These are phyloP conservation scores for Saturnispora mendoncae DNA, from an alignment of 805 yeast genomes.

Conservation along the genomic window DNA sequence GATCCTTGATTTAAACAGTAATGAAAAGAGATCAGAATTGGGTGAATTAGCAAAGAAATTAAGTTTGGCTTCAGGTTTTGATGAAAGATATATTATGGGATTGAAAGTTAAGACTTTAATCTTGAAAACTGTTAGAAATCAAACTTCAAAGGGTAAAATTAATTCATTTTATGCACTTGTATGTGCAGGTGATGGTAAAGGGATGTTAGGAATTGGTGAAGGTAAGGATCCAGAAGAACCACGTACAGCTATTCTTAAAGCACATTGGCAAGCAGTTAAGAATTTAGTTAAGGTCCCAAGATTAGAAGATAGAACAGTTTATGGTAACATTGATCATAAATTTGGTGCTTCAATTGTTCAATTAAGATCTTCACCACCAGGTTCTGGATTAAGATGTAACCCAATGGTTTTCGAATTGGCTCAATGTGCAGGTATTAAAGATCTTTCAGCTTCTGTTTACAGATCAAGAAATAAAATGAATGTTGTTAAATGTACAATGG, in stretches of 20 bases:
- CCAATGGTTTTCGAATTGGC: constrained; percentile 86
- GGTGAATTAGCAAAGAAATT: constrained; percentile 43
- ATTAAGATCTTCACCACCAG: constrained; percentile 82
- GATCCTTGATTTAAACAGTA: constrained; percentile 17
- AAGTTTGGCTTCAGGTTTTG: constrained; percentile 57
- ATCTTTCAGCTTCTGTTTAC: constrained; percentile 83
- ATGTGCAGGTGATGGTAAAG: constrained; percentile 87
- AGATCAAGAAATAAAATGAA: constrained; percentile 93
- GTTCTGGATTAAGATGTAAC: constrained; percentile 88
- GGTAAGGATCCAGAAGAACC: constrained; percentile 80
- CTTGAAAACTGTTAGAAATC: constrained; percentile 77
- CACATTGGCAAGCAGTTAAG: constrained; percentile 90
- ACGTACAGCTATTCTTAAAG: constrained; percentile 67
- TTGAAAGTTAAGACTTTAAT: constrained; percentile 59
- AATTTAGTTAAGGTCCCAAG: constrained; percentile 75
- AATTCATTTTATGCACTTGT: constrained; percentile 74
- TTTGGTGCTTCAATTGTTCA: constrained; percentile 80
- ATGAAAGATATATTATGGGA: constrained; percentile 48
- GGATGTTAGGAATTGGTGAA: constrained; percentile 91
- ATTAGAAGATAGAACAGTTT: constrained; percentile 84
- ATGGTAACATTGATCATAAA: constrained; percentile 73
- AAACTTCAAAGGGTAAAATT: constrained; percentile 88
- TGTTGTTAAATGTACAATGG: constrained; percentile 81
- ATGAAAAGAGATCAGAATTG: constrained; percentile 20
- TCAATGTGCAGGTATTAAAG: constrained; percentile 89